Evolutionary conservation across 768 basidiomycete genomes (phyloP), one percentile per base, ranked within the genome.

Genomic region (Termitomyces sp.): DNA sequence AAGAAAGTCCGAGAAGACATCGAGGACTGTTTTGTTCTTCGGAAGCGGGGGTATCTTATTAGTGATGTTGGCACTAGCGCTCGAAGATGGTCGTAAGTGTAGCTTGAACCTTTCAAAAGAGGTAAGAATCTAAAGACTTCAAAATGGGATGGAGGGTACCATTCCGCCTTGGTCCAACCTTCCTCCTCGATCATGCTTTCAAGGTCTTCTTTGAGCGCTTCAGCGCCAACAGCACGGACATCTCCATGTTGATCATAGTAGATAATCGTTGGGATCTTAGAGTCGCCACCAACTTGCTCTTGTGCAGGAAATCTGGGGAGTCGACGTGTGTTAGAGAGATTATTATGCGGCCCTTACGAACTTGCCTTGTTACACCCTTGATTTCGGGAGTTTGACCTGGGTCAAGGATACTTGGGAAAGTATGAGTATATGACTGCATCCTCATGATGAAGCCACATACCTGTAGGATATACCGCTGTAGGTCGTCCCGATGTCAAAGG

Each of bases 401-500:
- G 40, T 72, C 70, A 16, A 79, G 67, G 45, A 79, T 62, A 49
- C 66, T 72, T 42, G 6, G 25, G 1, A 9, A 6, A 1, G 13
- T 45, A 15, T n/a, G 22, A 4, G 11, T 9, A 1, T 44, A 20
- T 18, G 27, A 22, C 3, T 10, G 18, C 7, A 27, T 39, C 16
- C 40, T 22, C 12, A 31, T 5, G 11, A 18, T 9, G 29, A 25
- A 7, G 29, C 5, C 2, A 40, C 50, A 16, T 38, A 68, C 69
- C 66, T 63, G 56, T 81, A 81, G 0, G 76, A 77, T 9, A 81
- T 68, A 3, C 78, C 78, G 32, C 79, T 80, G 44, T 66, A 80
- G 2, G 78, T 82, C 1, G 77, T 82, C 7, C 81, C 81, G 2
- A 82, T 63, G 52, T 83, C 81, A 35, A 83, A 77, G 0, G 78